Evolutionary conservation across 768 basidiomycete species (phyloP).

Genomic region (Lentinula sp.): DNA sequence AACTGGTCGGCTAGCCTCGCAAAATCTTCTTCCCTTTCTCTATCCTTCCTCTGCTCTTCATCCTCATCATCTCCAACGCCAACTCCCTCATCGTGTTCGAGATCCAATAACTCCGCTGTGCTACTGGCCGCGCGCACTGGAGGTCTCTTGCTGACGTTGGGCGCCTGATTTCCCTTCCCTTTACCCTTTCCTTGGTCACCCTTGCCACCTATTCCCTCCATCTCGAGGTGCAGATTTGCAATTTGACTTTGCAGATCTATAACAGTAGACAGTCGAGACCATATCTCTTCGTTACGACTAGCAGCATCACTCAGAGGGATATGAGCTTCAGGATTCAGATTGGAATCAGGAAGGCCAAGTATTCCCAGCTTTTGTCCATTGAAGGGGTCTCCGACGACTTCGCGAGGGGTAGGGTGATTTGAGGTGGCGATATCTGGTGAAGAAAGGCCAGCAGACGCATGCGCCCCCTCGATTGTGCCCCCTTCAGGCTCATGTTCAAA

Average conservation of each 20-base stretch:
- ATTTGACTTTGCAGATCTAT: constrained; percentile 68
- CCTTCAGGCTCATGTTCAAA: neutral
- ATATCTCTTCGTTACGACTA: constrained; percentile 45
- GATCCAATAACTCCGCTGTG: constrained; percentile 6
- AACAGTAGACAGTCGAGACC: constrained; percentile 65
- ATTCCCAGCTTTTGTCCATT: constrained; percentile 37
- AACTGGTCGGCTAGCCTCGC: constrained; percentile 62
- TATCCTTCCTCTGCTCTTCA: constrained; percentile 49
- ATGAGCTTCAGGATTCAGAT: constrained; percentile 10
- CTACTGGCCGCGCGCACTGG: neutral
- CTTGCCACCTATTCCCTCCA: constrained; percentile 58
- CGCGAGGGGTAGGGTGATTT: constrained; percentile 7
- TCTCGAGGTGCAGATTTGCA: constrained; percentile 64
- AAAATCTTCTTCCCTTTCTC: constrained; percentile 63
- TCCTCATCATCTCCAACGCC: constrained; percentile 3
- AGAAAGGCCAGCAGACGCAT: neutral
- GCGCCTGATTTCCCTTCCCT: constrained; percentile 20
- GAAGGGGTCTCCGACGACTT: constrained; percentile 40
- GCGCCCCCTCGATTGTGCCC: neutral
- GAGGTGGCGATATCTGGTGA: neutral
- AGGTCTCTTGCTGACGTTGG: neutral
- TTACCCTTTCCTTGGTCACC: constrained; percentile 31
- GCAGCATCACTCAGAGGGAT: constrained; percentile 10
- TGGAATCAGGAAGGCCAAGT: constrained; percentile 17
- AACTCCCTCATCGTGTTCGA: constrained; percentile 3